These are phyloP conservation scores for Zizania palustris DNA, from an alignment of 202 grass and related monocot genomes.

Conservation along the genomic window DNA sequence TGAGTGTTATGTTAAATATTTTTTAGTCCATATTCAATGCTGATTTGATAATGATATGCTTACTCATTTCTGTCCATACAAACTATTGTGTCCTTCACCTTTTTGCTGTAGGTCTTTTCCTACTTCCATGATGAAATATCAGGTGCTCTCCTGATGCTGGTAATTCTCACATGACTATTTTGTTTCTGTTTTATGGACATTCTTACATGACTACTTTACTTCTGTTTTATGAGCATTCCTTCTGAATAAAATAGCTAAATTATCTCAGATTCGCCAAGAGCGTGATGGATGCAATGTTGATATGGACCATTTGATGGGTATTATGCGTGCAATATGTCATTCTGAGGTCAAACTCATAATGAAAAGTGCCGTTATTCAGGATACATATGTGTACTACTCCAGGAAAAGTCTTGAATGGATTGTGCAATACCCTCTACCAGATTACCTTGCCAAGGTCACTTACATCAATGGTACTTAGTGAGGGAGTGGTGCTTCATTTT, in stretches of 20 bases:
- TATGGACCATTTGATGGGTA: slow-evolving; percentile 27
- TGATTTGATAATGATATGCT: slow-evolving; percentile 22
- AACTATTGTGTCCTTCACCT: slow-evolving; percentile 25
- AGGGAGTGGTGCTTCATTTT: slow-evolving; percentile 4
- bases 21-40: slow-evolving; percentile 21
- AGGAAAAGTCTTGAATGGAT: slow-evolving; percentile 56
- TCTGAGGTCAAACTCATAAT: slow-evolving; percentile 49
- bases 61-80: slow-evolving; percentile 15
- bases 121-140: slow-evolving; percentile 44
- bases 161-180: slow-evolving; percentile 31
- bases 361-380: slow-evolving; percentile 43
- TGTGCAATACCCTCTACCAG: slow-evolving; percentile 51
- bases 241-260: slow-evolving; percentile 37
- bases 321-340: slow-evolving; percentile 48
- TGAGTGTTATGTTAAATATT: slow-evolving; percentile 33
- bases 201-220: background rate
- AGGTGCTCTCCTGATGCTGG: slow-evolving; percentile 50
- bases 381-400: slow-evolving; percentile 56
- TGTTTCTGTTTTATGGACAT: too few relatives aligned
- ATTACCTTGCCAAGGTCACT: slow-evolving; percentile 61
- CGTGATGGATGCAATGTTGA: slow-evolving; percentile 48
- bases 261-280: slow-evolving; percentile 50
- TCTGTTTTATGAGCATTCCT: slow-evolving; percentile 20
- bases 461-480: slow-evolving; percentile 6
- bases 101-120: slow-evolving; percentile 53